Percentiles rank a stretch among this genome's conserved stretches.
Evolutionary conservation across 192 early-diverging fungal genomes (phyloP).

Genomic region (Fimicolochytrium jonesii): DNA sequence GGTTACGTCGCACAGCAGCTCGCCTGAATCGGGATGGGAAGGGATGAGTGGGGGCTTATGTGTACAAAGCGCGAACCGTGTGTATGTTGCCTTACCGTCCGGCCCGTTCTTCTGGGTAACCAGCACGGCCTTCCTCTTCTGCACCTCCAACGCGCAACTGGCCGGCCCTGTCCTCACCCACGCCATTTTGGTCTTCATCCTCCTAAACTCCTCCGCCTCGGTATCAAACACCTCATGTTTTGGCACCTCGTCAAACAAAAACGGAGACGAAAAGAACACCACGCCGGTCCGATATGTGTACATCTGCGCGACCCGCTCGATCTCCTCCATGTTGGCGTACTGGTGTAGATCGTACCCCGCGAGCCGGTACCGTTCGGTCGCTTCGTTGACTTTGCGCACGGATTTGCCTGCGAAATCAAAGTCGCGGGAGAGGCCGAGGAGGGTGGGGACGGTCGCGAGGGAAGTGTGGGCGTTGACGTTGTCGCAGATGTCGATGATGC

Average conservation of each 20-base stretch:
- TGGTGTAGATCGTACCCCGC: not conserved
- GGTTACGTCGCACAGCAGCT: not conserved
- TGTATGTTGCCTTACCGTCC: not conserved
- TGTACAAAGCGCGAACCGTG: not conserved
- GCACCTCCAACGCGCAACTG: slow-evolving; percentile 13
- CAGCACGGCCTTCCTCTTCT: not conserved
- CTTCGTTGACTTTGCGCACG: not conserved
- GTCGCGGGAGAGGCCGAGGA: slow-evolving; percentile 71
- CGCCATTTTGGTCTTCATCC: slow-evolving; percentile 12
- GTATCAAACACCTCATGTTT: not conserved
- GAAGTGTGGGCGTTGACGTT: slow-evolving; percentile 36
- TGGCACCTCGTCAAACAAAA: not conserved
- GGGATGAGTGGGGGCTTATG: not conserved
- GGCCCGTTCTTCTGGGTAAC: not conserved
- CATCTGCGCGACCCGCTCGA: not conserved
- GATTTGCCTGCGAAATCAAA: slow-evolving; percentile 25
- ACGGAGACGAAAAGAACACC: not conserved
- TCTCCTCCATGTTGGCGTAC: not conserved
- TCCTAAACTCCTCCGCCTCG: not conserved
- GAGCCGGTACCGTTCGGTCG: not conserved
- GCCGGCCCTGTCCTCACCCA: slow-evolving; percentile 22
- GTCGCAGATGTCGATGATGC: slow-evolving; percentile 86
- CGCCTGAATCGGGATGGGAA: not conserved
- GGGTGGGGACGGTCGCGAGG: slow-evolving; percentile 68
- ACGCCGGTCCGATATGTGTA: not conserved